Evolutionary conservation across 768 basidiomycete species (phyloP).

Genomic region (Russula ochroleuca): DNA sequence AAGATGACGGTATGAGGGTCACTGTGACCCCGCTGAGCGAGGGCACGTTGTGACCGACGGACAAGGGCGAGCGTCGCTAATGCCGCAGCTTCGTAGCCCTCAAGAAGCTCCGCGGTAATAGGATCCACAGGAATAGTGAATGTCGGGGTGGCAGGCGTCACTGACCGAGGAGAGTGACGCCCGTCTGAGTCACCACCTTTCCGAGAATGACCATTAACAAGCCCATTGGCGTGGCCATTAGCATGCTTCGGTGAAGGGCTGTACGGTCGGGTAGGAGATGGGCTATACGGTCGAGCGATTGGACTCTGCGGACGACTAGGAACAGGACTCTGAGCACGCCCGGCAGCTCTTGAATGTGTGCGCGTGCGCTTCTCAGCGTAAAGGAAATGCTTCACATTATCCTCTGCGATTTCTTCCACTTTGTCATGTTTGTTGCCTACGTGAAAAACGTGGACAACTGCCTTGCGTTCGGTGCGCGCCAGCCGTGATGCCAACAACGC

Average conservation of each 20-base stretch:
- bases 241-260: conserved; percentile 24
- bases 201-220: conserved; percentile 35
- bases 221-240: conserved; percentile 37
- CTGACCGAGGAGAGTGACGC: conserved; percentile 20
- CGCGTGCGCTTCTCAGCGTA: conserved; percentile 40
- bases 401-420: conserved; percentile 53
- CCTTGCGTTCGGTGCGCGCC: conserved; percentile 62
- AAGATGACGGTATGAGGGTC: conserved; percentile 67
- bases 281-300: conserved; percentile 8
- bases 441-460: conserved; percentile 86
- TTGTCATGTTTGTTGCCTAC: conserved; percentile 38
- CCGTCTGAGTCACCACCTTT: conserved; percentile 33
- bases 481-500: conserved; percentile 81
- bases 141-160: conserved; percentile 25
- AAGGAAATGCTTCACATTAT: conserved; percentile 58
- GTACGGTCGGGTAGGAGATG: conserved; percentile 13
- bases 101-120: conserved; percentile 38
- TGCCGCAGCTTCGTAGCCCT: conserved; percentile 64
- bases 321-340: conserved; percentile 1
- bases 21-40: conserved; percentile 47
- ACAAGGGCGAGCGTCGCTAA: conserved; percentile 59
- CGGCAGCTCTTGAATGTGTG: conserved; percentile 21
- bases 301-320: conserved; percentile 1
- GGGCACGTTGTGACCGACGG: conserved; percentile 56
- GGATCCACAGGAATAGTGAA: conserved; percentile 28